Evolutionary conservation across 805 yeast genomes (phyloP), one percentile per base, ranked within the genome.

Genomic region (Sungouiella blattae): DNA sequence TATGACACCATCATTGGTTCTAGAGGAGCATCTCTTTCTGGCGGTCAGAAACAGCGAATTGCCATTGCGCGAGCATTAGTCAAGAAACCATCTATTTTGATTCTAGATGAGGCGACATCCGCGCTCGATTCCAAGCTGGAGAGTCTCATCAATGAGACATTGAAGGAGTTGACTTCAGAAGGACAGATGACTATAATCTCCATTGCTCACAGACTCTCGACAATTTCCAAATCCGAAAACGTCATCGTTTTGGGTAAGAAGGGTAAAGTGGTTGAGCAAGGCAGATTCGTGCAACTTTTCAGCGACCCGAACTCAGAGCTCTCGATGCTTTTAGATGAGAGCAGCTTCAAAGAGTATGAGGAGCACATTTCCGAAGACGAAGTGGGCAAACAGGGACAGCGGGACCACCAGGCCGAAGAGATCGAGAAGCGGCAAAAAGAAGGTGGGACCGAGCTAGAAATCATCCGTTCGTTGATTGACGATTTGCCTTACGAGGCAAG

Each of bases 31-130:
- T 60, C 77, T 18, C 55, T 83, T 15, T 78, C 85, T 4, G 89
- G 88, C 25, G 89, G 89, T 9, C 89, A 83, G 56, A 80, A 82
- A 53, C 89, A 83, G 60, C 71, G 87, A 47, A 66, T 83, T 27
- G 88, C 88, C 6, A 79, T 83, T 57, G 89, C 89, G 0, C 64
- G 89, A 43, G 86, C 87, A 1, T 62, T 83, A 41, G 75, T 82
- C 37, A 78, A 83, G 41, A 69, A 75, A 39, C 89, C 89, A 6
- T 65, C 73, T 30, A 67, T 83, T 14, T 60, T 82, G 45, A 69
- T 82, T 4, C 62, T 82, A 36, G 89, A 82, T 48, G 89, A 82
- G 50, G 84, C 84, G 5, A 78, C 84, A 0, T 76, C 82, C 3
- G 83, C 84, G 1, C 58, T 78, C 24, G 84, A 78, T 50, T 62